A percentile compares a stretch with the other conserved stretches of the same genome.
phyloP scores from a whole-genome alignment of 257 asterid genomes.

The Gynochthodes officinalis region DNA sequence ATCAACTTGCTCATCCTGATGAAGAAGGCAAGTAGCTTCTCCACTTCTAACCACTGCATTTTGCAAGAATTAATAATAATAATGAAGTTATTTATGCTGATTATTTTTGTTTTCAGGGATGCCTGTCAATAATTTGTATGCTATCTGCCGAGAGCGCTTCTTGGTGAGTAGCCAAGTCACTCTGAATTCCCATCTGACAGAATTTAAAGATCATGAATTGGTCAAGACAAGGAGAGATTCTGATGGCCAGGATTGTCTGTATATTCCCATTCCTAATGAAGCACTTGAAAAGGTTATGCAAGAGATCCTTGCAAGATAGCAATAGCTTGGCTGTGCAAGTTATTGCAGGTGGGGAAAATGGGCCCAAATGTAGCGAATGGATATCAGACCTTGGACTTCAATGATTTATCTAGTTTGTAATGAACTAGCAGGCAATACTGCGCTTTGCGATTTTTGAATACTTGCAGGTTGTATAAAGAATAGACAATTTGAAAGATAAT shows the following conservation, averaged over 20 bases:
- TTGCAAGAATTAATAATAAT: slow-evolving; percentile 7
- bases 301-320: too few relatives aligned
- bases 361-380: too few relatives aligned
- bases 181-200: slow-evolving; percentile 85
- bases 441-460: too few relatives aligned
- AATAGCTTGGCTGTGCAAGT: not conserved
- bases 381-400: too few relatives aligned
- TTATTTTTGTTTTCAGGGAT: slow-evolving; percentile 50
- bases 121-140: slow-evolving; percentile 65
- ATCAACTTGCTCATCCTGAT: slow-evolving; percentile 75
- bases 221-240: slow-evolving; percentile 71
- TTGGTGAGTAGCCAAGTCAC: slow-evolving; percentile 88
- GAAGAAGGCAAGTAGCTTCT: slow-evolving; percentile 71
- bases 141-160: slow-evolving; percentile 77
- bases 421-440: too few relatives aligned
- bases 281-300: slow-evolving; percentile 73
- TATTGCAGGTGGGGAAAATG: too few relatives aligned
- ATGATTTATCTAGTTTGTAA: too few relatives aligned
- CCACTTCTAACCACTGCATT: slow-evolving; percentile 6
- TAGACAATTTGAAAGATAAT: too few relatives aligned
- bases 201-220: slow-evolving; percentile 91
- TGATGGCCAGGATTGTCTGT: slow-evolving; percentile 84
- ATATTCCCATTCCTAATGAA: slow-evolving; percentile 69
- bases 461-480: too few relatives aligned
- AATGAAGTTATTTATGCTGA: not conserved